Base-by-base conservation (phyloP, 2,329 filamentous ascomycete species). In the Didymella keratinophila region DNA sequence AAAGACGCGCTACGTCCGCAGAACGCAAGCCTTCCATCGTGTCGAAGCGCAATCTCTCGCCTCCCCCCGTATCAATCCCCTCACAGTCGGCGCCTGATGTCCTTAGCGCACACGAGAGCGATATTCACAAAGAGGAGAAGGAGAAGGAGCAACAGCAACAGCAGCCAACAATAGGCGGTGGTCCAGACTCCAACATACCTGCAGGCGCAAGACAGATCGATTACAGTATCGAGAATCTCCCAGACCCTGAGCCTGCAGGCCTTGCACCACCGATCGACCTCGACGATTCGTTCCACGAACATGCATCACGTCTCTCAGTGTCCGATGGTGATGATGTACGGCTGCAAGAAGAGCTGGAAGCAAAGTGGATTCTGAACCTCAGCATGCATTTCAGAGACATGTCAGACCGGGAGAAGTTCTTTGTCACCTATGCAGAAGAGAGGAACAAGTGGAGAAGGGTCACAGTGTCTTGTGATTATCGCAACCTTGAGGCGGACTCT, bases 301-400 rank as follows among this genome's bases (percentile, higher is more conserved):
- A 69, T 32, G 73, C 72, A 18, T 70, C 71, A 18, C 73, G 72
- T 20, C 71, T 65, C 27, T 74, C 75, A 18, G 68, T 68, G 8
- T 72, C 73, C 2, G 73, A 71, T 28, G 66, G 78, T 12, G 79
- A 90, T 69, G 86, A 90, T 52, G 80, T 82, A 51, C 82, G 86
- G 68, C 84, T 97, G 64, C 87, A 90, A 64, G 87, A 91, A 62
- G 94, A 98, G 76, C 84, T 97, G 54, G 93, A 97, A 71, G 86
- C 84, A 60, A 89, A 86, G 71, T 99, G 95, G 95, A 98, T 99
- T 60, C 82, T 99, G 67, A 99, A 99, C 72, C 84, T 98, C 60
- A 97, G 93, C 78, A 97, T 99, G 95, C 93, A 97, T 76, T 99
- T 97, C 76, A 87, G 93, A 58, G 95, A 99, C 78, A 89, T 90